Evolutionary conservation across 306 rosid species (phyloP).

Genomic region (Quercus variabilis): DNA sequence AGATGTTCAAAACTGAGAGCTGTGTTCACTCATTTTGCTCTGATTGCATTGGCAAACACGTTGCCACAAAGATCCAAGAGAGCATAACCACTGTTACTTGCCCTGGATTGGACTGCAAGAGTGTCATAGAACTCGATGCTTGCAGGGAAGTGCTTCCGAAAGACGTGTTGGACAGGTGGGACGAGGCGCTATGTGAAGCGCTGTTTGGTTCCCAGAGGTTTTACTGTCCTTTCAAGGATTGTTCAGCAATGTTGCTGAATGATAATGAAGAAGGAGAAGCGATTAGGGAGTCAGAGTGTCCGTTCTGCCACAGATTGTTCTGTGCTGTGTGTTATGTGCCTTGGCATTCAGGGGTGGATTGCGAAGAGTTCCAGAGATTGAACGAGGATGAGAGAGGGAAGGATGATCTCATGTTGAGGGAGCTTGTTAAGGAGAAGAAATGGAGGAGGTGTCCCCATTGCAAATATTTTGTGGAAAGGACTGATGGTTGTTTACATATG

Average conservation of each 20-base stretch:
- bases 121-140: slow-evolving; percentile 31
- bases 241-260: slow-evolving; percentile 43
- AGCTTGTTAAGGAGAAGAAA: slow-evolving; percentile 30
- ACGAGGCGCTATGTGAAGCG: slow-evolving; percentile 37
- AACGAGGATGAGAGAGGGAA: slow-evolving; percentile 32
- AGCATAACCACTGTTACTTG: slow-evolving; percentile 37
- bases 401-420: slow-evolving; percentile 40
- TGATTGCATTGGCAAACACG: slow-evolving; percentile 47
- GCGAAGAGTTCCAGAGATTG: slow-evolving; percentile 40
- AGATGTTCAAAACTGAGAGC: slow-evolving; percentile 33
- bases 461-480: slow-evolving; percentile 40
- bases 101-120: slow-evolving; percentile 49
- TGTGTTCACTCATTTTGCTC: slow-evolving; percentile 54
- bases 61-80: slow-evolving; percentile 44
- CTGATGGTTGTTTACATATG: slow-evolving; percentile 41
- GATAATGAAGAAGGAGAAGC: slow-evolving; percentile 11
- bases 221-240: slow-evolving; percentile 61
- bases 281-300: slow-evolving; percentile 40
- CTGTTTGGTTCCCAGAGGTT: slow-evolving; percentile 25
- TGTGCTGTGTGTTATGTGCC: slow-evolving; percentile 57
- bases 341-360: slow-evolving; percentile 53
- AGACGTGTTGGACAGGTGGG: slow-evolving; percentile 44
- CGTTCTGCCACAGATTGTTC: slow-evolving; percentile 55
- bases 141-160: slow-evolving; percentile 43
- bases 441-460: slow-evolving; percentile 68